phyloP scores from a whole-genome alignment of 2,329 filamentous ascomycete species.

The Cylindrodendrum hubeiense region DNA sequence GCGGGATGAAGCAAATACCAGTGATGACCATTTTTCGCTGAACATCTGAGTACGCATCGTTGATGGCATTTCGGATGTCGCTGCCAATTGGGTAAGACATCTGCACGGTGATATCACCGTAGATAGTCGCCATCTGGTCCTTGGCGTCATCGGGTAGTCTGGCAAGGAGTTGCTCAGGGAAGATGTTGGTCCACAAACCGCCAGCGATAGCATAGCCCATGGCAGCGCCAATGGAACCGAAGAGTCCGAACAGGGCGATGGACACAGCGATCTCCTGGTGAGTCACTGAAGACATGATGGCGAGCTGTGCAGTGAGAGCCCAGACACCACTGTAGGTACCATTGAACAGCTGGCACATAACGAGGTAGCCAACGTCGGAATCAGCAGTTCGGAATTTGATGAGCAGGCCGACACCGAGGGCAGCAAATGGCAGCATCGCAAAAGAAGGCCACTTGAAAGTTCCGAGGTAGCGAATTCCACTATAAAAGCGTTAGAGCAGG shows the following conservation, averaged over 20 bases:
- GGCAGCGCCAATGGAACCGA: constrained; percentile 47
- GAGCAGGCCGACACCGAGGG: constrained; percentile 57
- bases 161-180: constrained; percentile 57
- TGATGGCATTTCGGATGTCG: constrained; percentile 64
- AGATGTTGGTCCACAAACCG: constrained; percentile 47
- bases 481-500: background rate
- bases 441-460: constrained; percentile 57
- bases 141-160: constrained; percentile 60
- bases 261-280: constrained; percentile 49
- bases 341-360: constrained; percentile 68
- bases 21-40: constrained; percentile 61
- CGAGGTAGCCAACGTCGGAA: constrained; percentile 57
- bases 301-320: constrained; percentile 49
- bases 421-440: constrained; percentile 52
- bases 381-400: constrained; percentile 56
- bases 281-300: constrained; percentile 46
- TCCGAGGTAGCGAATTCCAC: constrained; percentile 31
- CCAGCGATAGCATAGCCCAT: constrained; percentile 48
- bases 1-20: constrained; percentile 48
- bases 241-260: constrained; percentile 46
- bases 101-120: constrained; percentile 65
- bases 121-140: constrained; percentile 61
- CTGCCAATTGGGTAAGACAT: constrained; percentile 61
- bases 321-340: constrained; percentile 63
- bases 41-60: constrained; percentile 67